A percentile compares a stretch with the other conserved stretches of the same genome.
phyloP scores from a whole-genome alignment of 2,329 filamentous ascomycete genomes.

The Verticillium nonalfalfae region DNA sequence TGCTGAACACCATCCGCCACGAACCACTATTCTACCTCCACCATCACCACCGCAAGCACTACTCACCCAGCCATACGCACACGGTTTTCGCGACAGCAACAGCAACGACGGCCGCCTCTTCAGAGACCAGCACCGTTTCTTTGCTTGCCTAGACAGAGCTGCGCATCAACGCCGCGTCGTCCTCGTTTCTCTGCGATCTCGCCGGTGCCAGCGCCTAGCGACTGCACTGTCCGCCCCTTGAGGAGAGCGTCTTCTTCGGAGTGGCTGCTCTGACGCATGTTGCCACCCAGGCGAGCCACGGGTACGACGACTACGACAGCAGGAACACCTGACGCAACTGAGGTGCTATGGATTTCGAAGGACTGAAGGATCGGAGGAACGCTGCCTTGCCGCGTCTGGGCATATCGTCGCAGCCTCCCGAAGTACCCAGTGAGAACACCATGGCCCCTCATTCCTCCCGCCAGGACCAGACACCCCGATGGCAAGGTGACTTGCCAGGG shows the following conservation, averaged over 20 bases:
- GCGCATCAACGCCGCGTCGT: no score
- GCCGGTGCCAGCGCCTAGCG: no score
- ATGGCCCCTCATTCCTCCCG: background rate
- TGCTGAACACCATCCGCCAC: background rate
- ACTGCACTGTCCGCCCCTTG: background rate
- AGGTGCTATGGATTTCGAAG: background rate
- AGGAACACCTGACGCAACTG: background rate
- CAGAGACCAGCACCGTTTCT: background rate
- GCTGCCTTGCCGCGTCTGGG: background rate
- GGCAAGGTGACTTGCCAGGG: background rate
- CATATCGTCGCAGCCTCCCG: background rate
- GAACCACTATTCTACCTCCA: background rate
- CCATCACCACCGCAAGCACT: background rate
- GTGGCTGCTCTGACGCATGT: background rate
- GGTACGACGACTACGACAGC: background rate
- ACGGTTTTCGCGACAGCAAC: background rate
- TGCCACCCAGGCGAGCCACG: background rate
- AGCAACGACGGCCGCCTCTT: background rate
- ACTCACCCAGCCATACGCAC: background rate
- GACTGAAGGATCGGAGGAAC: background rate
- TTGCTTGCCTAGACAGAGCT: background rate
- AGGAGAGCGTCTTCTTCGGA: background rate
- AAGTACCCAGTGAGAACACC: background rate
- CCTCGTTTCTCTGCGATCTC: no score
- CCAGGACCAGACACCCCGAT: background rate